A percentile compares a stretch with the other conserved stretches of the same genome.
Evolutionary conservation across 2,329 filamentous ascomycete genomes (phyloP).

Genomic region (Cladosporium phlei): DNA sequence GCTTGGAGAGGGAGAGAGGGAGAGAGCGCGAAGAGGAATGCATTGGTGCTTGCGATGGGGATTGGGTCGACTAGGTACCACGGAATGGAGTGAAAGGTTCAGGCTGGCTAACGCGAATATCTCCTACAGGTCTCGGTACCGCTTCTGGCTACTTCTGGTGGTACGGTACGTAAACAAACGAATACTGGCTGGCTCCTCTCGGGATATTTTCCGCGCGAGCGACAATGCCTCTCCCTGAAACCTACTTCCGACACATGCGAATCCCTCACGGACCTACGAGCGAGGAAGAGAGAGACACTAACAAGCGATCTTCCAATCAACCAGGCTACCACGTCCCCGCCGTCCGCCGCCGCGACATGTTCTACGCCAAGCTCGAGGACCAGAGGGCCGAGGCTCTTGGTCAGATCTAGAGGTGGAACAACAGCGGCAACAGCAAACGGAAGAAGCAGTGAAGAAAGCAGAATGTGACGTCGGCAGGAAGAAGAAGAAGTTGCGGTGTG

Average conservation of each 20-base stretch:
- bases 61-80: too few species aligned
- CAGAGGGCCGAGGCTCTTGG: constrained; percentile 50
- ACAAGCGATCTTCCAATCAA: neutral
- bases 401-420: constrained; percentile 25
- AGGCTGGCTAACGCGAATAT: constrained; percentile 18
- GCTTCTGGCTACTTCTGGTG: constrained; percentile 62
- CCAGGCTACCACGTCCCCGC: constrained; percentile 62
- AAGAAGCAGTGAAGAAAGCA: neutral
- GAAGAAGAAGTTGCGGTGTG: neutral
- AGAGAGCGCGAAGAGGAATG: too few species aligned
- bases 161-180: constrained; percentile 55
- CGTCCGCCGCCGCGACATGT: constrained; percentile 58
- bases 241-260: constrained; percentile 3
- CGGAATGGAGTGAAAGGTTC: too few species aligned
- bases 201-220: too few species aligned
- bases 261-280: neutral
- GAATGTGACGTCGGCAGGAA: neutral
- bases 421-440: too few species aligned
- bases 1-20: too few species aligned
- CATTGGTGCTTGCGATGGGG: too few species aligned
- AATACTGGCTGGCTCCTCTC: too few species aligned
- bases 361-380: constrained; percentile 61
- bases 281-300: constrained; percentile 9
- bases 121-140: constrained; percentile 53
- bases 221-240: constrained; percentile 1